phyloP scores from a whole-genome alignment of 768 basidiomycete species.

The Termitomyces sp. region DNA sequence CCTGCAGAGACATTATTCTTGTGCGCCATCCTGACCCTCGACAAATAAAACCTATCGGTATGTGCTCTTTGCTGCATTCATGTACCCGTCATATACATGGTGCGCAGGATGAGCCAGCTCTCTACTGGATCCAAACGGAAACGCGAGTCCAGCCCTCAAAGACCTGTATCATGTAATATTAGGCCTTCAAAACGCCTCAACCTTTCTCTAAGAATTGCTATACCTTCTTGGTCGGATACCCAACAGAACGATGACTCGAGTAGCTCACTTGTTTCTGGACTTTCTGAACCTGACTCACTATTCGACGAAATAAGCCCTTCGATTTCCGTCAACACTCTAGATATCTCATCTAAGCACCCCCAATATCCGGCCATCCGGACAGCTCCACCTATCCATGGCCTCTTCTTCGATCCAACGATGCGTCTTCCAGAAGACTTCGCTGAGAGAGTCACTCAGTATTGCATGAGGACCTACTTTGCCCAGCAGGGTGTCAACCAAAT shows the following conservation, averaged over 20 bases:
- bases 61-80: not conserved
- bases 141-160: not conserved
- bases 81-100: not conserved
- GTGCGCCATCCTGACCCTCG: not conserved
- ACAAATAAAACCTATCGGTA: not conserved
- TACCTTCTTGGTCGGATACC: conserved; percentile 6
- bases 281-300: conserved; percentile 35
- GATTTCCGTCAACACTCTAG: not conserved
- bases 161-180: not conserved
- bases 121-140: conserved; percentile 9
- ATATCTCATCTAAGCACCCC: not conserved
- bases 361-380: conserved; percentile 23
- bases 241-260: not conserved
- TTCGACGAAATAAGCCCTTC: conserved; percentile 33
- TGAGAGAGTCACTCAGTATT: conserved; percentile 40
- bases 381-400: conserved; percentile 56
- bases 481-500: conserved; percentile 60
- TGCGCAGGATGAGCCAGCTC: conserved; percentile 5
- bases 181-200: conserved; percentile 9
- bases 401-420: conserved; percentile 52
- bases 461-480: conserved; percentile 52
- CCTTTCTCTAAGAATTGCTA: conserved; percentile 13
- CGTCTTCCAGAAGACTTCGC: conserved; percentile 47
- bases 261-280: conserved; percentile 10
- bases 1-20: not conserved